phyloP scores from a whole-genome alignment of 192 early-diverging fungal species.

The Pilobolus umbonatus region DNA sequence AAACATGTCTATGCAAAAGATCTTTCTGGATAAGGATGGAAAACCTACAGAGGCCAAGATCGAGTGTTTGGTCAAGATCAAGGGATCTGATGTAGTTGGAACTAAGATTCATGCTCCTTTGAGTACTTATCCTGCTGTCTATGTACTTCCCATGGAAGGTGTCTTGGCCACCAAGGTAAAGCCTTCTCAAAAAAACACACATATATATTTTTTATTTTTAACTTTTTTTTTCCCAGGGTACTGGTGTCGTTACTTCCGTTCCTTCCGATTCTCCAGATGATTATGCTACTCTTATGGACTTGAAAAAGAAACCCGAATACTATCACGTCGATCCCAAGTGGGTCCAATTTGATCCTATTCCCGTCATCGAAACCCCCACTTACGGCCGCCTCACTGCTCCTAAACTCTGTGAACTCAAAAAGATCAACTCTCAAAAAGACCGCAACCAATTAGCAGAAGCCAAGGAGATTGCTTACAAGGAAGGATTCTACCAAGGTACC shows the following conservation, averaged over 20 bases:
- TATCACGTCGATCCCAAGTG: constrained; percentile 87
- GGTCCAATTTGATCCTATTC: constrained; percentile 81
- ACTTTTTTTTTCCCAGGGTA: no score
- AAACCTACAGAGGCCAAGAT: constrained; percentile 61
- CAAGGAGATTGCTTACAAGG: constrained; percentile 95
- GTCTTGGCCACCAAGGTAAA: constrained; percentile 92
- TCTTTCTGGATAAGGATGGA: no score
- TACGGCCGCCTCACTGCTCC: constrained; percentile 86
- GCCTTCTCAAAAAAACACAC: constrained; percentile 13
- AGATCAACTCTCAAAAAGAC: constrained; percentile 97
- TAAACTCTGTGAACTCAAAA: constrained; percentile 80
- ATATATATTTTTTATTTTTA: no score
- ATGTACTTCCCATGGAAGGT: constrained; percentile 96
- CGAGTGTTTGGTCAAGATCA: constrained; percentile 66
- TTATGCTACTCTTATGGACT: constrained; percentile 83
- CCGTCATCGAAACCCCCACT: constrained; percentile 82
- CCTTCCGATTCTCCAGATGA: constrained; percentile 99
- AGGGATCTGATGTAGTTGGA: constrained; percentile 79
- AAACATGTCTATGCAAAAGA: constrained; percentile 95
- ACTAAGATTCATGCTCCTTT: constrained; percentile 88
- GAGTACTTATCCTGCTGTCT: constrained; percentile 70
- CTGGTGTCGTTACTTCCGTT: constrained; percentile 97
- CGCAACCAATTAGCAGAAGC: constrained; percentile 85
- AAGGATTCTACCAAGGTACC: constrained; percentile 92
- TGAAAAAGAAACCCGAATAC: constrained; percentile 91